Conservation (phyloP, 371 early-diverging fungal genomes). For the Haplosporangium sp. region DNA sequence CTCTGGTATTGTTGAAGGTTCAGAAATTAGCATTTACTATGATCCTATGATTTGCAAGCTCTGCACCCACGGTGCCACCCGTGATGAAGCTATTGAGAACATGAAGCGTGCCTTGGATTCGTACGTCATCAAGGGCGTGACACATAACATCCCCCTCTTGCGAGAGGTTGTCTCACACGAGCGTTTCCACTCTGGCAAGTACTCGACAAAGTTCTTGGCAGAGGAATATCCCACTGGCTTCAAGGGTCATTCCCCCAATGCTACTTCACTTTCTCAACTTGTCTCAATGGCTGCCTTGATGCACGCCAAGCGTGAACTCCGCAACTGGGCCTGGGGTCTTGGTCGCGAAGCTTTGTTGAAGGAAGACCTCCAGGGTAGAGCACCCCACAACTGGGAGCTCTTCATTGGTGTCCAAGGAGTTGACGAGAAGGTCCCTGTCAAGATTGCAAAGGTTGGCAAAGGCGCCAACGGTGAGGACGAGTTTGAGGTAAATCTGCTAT, state of each 20-base stretch:
- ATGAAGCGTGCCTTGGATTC: conserved; percentile 90
- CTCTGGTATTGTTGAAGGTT: conserved; percentile 84
- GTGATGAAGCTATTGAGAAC: conserved; percentile 78
- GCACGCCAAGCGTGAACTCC: conserved; percentile 76
- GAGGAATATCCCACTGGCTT: conserved; percentile 95
- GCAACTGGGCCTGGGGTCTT: conserved; percentile 67
- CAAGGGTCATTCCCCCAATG: conserved; percentile 74
- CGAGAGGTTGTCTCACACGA: conserved; percentile 87
- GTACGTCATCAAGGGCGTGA: conserved; percentile 94
- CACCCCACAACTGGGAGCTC: conserved; percentile 61
- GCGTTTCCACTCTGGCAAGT: conserved; percentile 81
- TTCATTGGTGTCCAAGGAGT: conserved; percentile 69
- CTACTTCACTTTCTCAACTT: conserved; percentile 64
- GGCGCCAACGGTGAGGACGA: conserved; percentile 51
- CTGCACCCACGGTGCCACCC: conserved; percentile 83
- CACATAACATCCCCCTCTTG: conserved; percentile 95
- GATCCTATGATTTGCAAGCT: conserved; percentile 93
- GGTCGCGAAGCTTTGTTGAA: conserved; percentile 55
- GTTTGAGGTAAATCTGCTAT: conserved; percentile 27
- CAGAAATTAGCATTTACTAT: conserved; percentile 87
- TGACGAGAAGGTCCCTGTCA: conserved; percentile 58
- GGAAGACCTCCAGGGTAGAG: conserved; percentile 49
- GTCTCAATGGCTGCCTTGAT: conserved; percentile 75
- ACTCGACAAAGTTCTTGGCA: conserved; percentile 91
- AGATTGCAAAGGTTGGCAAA: conserved; percentile 52